Base-by-base conservation (phyloP, 148 eudicot species). In the Camellia granthamiana region DNA sequence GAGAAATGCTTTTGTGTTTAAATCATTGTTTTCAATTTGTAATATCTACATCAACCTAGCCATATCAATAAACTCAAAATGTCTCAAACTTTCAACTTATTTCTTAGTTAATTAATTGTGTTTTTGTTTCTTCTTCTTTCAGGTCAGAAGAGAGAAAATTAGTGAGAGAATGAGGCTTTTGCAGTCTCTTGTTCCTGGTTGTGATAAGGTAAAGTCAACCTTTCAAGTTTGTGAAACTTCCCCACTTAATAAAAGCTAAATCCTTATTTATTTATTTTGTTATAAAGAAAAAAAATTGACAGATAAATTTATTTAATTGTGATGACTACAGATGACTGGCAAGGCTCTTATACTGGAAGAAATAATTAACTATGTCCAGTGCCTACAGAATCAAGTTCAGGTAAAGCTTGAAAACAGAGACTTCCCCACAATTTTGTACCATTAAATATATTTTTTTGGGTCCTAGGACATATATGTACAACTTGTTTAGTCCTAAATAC, bases 331-430 rank as follows among this genome's bases (percentile, higher is more conserved):
- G 73, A 43, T 46, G 46, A 46, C 54, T 4, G 73, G 73, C n/a
- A 69, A 69, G 55, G 54, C 73, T 69, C 73, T 69, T 46, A 69
- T 69, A 69, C 21, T 69, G 54, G 73, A 69, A 5, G 73, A 43
- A 18, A 44, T 69, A 14, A 69, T 69, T 5, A 69, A 69, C 47
- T 69, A 69, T 7, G 54, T 69, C 6, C 73, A 69, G 23, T 69
- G 54, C 54, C 14, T 69, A 4, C 52, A 69, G 73, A 69, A 69
- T 7, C 73, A 69, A 69, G 73, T 69, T 69, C 21, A 69, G 73
- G 73, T 69, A 69, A 69, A 21, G 12, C 42, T 30, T 7, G 3
- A 65, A 65, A 65, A 21, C 69, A 65, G 42, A 23, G 30, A 23
- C 69, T 65, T 12, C 49, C 42, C 0, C 71, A 23, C 12, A 18